A percentile compares a stretch with the other conserved stretches of the same genome.
Conservation (phyloP, 1,284 basidiomycete genomes). For the Microbotryomycetes sp. region DNA sequence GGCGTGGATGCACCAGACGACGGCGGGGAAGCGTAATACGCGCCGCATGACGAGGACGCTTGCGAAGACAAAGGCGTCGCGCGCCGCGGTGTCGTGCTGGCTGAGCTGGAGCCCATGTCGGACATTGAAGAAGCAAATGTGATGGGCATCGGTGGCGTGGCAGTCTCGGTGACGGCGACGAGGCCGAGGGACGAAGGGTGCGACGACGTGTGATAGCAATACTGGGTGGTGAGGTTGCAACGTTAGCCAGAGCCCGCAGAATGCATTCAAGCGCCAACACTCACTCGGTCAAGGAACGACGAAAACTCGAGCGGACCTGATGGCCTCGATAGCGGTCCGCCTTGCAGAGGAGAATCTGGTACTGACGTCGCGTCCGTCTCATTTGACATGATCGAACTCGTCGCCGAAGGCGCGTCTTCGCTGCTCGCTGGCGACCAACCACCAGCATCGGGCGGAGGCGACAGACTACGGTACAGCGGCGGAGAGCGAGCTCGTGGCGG, state of each 20-base stretch:
- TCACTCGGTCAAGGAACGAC: slow-evolving; percentile 24
- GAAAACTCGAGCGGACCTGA: slow-evolving; percentile 24
- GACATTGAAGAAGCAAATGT: not conserved
- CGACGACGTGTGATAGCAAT: not conserved
- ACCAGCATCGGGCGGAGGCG: not conserved
- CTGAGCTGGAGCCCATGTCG: not conserved
- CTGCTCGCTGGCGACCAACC: slow-evolving; percentile 21
- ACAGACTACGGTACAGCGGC: slow-evolving; percentile 2
- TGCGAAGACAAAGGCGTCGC: not conserved
- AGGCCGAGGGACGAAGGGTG: not conserved
- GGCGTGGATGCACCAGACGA: not conserved
- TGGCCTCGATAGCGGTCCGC: not conserved
- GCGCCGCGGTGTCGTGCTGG: not conserved
- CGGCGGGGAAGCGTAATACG: not conserved
- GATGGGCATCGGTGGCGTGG: not conserved
- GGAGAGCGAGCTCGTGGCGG: slow-evolving; percentile 4
- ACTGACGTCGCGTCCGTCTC: slow-evolving; percentile 25
- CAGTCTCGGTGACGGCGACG: not conserved
- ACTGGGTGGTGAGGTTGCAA: not conserved
- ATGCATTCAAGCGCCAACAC: too few relatives aligned
- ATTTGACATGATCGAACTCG: slow-evolving; percentile 9
- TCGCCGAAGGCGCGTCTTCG: slow-evolving; percentile 5
- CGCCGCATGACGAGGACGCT: not conserved
- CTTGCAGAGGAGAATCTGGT: slow-evolving; percentile 14
- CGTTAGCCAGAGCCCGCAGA: too few relatives aligned